Percentiles rank a stretch among this genome's conserved stretches.
Evolutionary conservation across 352 stramenopile genomes (phyloP).

Genomic region (Globisporangium paroecandrum): DNA sequence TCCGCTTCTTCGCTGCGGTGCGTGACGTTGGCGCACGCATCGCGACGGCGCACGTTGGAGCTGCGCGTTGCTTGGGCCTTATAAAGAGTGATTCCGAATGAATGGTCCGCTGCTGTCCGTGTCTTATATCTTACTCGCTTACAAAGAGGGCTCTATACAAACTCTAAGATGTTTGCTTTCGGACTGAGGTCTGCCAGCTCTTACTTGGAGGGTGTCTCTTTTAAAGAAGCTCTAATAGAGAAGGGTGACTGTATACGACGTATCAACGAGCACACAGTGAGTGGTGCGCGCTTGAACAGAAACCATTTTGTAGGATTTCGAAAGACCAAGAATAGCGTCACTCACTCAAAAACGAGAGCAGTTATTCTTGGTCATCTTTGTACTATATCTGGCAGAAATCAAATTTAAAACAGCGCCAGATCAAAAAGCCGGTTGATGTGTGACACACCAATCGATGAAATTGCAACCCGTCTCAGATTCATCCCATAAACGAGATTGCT

Average conservation of each 20-base stretch:
- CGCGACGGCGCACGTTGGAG: not conserved
- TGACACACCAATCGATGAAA: not conserved
- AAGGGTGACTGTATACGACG: not conserved
- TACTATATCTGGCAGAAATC: no score
- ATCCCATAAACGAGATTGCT: not conserved
- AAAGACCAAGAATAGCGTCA: no score
- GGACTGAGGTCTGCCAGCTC: not conserved
- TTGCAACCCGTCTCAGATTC: not conserved
- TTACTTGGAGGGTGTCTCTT: slow-evolving; percentile 1
- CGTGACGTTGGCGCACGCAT: not conserved
- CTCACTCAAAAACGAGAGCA: no score
- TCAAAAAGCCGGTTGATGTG: not conserved
- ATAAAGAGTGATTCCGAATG: slow-evolving; percentile 1
- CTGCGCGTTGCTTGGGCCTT: not conserved
- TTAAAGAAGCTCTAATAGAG: slow-evolving; percentile 4
- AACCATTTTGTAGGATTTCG: no score
- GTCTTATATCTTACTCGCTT: not conserved
- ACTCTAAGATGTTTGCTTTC: not conserved
- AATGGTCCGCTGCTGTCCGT: not conserved
- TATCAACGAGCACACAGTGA: no score
- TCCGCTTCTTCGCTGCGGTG: not conserved
- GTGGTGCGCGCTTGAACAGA: no score
- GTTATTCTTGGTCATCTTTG: no score
- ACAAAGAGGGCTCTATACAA: not conserved
- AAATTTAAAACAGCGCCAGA: no score